Conservation (phyloP, 768 basidiomycete genomes). For the Suillus bovinus region DNA sequence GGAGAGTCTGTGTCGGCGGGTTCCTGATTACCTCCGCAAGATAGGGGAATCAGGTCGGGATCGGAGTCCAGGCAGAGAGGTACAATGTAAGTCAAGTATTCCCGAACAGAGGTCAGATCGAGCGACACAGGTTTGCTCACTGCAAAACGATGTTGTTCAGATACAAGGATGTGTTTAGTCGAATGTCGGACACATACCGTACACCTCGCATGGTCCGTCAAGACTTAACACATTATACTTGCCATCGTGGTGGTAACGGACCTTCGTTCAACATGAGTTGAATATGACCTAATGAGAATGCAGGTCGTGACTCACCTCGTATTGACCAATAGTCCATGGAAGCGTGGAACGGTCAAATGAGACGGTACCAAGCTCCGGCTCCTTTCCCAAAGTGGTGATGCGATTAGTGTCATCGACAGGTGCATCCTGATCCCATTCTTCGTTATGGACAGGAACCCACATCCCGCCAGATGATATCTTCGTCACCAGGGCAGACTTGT, state of each 20-base stretch:
- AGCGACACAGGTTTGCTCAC: constrained; percentile 68
- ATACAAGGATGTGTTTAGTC: neutral
- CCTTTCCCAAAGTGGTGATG: constrained; percentile 35
- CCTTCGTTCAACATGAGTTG: constrained; percentile 36
- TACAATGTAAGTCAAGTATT: constrained; percentile 73
- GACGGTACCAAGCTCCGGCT: constrained; percentile 60
- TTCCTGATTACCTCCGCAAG: constrained; percentile 46
- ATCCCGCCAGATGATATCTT: constrained; percentile 82
- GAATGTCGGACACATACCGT: constrained; percentile 53
- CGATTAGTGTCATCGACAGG: constrained; percentile 49
- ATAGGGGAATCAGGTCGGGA: constrained; percentile 74
- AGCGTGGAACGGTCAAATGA: constrained; percentile 78
- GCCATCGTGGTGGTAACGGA: constrained; percentile 94
- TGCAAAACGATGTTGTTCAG: constrained; percentile 31
- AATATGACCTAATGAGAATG: neutral
- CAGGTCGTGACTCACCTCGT: constrained; percentile 53
- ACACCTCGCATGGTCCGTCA: constrained; percentile 86
- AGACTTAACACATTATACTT: constrained; percentile 94
- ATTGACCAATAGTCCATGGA: constrained; percentile 84
- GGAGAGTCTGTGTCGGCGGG: constrained; percentile 17
- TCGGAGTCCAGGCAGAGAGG: constrained; percentile 87
- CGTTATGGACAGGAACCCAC: constrained; percentile 90
- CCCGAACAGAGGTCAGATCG: constrained; percentile 65
- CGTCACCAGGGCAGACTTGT: constrained; percentile 81
- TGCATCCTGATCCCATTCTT: constrained; percentile 92